Base-by-base conservation (phyloP, 768 basidiomycete species). In the Trametes coccinea region DNA sequence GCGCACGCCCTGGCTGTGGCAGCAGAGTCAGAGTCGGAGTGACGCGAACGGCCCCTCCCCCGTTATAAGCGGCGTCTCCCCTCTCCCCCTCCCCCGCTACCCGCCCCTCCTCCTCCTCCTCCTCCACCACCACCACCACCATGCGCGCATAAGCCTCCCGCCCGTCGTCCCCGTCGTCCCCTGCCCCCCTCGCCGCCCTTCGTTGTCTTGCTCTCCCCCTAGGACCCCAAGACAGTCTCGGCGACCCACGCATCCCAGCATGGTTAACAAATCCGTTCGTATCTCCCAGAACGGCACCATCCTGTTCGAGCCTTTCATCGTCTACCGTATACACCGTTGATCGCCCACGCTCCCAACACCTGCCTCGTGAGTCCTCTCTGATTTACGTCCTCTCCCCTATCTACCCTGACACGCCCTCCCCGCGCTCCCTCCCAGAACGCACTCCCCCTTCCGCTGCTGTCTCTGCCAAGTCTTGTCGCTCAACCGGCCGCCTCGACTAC, bases 221-320 rank as follows among this genome's bases (percentile, higher is more conserved):
- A 72, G 70, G 67, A 41, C 61, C 27, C 16, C 45, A 43, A 37
- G 66, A 66, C 62, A 68, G 67, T 66, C 64, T 64, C 67, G 73
- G 71, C 71, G 73, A 63, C 60, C 65, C 62, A 61, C 52, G 52
- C 66, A 66, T 71, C 66, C 69, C 75, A 83, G 74, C 81, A 93
- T 92, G 90, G 88, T 91, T 82, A 86, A 90, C 80, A 90, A 86
- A 85, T 85, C 86, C 74, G 79, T 85, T 72, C 89, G 87, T 68
- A 87, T 80, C 76, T 87, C 88, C 73, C 89, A 86, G 82, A 87
- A 90, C 88, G 89, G 90, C 80, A 87, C 89, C 76, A 83, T 91
- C 62, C 84, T 91, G 72, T 92, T 92, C 75, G 90, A 91, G 80
- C 90, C 90, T 63, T 86, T 89, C 80, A 87, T 90, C 76, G 90